Conservation (phyloP, 2,329 filamentous ascomycete species). For the Trichoderma afroharzianum region DNA sequence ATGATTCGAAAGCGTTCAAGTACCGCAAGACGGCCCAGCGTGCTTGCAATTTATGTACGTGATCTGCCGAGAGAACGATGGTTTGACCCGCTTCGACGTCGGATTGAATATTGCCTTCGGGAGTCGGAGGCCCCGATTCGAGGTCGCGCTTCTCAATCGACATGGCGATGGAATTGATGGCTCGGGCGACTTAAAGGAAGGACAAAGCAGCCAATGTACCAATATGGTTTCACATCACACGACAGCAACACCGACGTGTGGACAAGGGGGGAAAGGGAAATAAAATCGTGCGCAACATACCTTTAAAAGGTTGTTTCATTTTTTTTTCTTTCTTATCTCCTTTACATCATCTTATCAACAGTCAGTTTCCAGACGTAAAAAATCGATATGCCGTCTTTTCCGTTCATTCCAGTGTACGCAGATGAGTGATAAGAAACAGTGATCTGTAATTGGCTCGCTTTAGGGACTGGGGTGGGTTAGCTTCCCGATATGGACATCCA, state of each 20-base stretch:
- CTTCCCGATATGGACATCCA: neutral
- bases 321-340: neutral
- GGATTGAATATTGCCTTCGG: neutral
- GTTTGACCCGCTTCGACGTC: neutral
- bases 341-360: neutral
- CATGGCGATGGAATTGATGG: neutral
- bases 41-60: neutral
- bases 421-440: neutral
- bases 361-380: neutral
- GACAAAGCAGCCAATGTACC: neutral
- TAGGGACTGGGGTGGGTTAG: neutral
- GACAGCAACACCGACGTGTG: neutral
- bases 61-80: neutral
- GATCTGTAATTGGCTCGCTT: neutral
- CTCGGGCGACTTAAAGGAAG: neutral
- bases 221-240: neutral
- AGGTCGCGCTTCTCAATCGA: neutral
- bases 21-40: neutral
- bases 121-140: neutral
- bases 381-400: neutral
- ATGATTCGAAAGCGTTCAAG: neutral
- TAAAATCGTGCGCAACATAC: neutral
- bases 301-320: neutral
- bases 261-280: neutral
- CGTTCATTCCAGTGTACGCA: neutral